These are phyloP conservation scores for Moelleriella libera DNA, from an alignment of 2,329 filamentous ascomycete genomes.

Conservation along the genomic window DNA sequence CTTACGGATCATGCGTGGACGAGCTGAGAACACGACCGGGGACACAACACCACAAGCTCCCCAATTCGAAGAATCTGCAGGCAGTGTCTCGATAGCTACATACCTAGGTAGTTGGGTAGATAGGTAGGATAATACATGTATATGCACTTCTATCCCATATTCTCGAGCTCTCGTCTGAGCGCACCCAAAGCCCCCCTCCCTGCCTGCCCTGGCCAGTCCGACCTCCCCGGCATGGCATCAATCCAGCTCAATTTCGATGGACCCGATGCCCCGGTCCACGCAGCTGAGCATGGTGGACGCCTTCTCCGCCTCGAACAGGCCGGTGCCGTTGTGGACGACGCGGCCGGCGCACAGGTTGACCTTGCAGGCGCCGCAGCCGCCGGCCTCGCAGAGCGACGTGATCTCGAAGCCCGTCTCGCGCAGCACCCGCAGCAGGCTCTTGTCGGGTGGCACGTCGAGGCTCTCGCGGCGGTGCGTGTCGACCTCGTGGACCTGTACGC, in stretches of 20 bases:
- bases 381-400: conserved; percentile 36
- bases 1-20: no score
- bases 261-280: conserved; percentile 36
- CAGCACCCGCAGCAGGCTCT: conserved; percentile 35
- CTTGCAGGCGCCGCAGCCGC: conserved; percentile 39
- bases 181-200: no score
- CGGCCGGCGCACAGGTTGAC: conserved; percentile 24
- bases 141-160: no score
- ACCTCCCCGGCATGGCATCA: no score
- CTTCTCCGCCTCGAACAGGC: conserved; percentile 30
- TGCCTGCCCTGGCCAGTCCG: no score
- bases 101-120: no score
- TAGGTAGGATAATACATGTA: no score
- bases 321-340: conserved; percentile 35
- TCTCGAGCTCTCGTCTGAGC: no score
- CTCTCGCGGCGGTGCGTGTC: conserved; percentile 21
- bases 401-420: conserved; percentile 26
- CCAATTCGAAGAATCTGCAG: no score
- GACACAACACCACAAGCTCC: no score
- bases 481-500: conserved; percentile 28
- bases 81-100: no score
- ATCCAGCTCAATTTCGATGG: conserved; percentile 27
- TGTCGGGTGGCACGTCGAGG: conserved; percentile 31
- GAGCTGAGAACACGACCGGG: no score
- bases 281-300: conserved; percentile 30